Percentiles rank a stretch among this genome's conserved stretches.
phyloP scores from a whole-genome alignment of 78 protist species.

The Chrysochromulina tobinii region DNA sequence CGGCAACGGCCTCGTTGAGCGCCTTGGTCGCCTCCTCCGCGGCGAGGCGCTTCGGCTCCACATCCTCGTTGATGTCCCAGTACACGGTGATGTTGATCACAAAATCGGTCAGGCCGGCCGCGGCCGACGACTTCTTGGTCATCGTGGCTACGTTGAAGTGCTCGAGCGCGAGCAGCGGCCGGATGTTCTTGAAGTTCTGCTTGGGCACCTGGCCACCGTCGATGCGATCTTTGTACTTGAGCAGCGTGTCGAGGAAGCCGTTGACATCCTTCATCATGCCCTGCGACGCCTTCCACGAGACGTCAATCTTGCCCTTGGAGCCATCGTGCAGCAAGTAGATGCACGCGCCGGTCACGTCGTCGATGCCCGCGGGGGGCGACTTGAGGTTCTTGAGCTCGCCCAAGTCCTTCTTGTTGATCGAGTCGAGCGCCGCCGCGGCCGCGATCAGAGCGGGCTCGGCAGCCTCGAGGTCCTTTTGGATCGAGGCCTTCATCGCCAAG shows the following conservation, averaged over 20 bases:
- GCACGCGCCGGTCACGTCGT: conserved; percentile 57
- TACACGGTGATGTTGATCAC: conserved; percentile 56
- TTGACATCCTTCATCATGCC: conserved; percentile 54
- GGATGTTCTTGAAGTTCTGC: conserved; percentile 2
- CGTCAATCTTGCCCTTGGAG: conserved; percentile 52
- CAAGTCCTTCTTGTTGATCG: conserved; percentile 66
- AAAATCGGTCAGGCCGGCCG: conserved; percentile 52
- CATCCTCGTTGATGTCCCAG: conserved; percentile 66
- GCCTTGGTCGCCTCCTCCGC: conserved; percentile 25
- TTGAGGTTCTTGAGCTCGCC: background rate
- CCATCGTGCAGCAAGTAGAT: conserved; percentile 32
- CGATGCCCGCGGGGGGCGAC: conserved; percentile 64
- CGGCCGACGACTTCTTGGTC: conserved; percentile 54
- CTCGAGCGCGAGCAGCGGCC: conserved; percentile 35
- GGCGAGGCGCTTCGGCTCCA: conserved; percentile 67
- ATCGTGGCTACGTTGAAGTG: conserved; percentile 54
- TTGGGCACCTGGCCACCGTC: conserved; percentile 48
- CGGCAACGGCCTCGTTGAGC: conserved; percentile 56
- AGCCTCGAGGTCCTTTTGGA: conserved; percentile 58
- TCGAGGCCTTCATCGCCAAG: background rate
- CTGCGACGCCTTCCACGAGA: conserved; percentile 54
- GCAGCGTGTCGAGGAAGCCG: conserved; percentile 48
- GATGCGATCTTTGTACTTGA: background rate
- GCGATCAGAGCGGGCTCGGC: conserved; percentile 77
- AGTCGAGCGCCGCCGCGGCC: conserved; percentile 78